Evolutionary conservation across 495 filamentous ascomycete species (phyloP).

Genomic region (Neurospora intermedia): DNA sequence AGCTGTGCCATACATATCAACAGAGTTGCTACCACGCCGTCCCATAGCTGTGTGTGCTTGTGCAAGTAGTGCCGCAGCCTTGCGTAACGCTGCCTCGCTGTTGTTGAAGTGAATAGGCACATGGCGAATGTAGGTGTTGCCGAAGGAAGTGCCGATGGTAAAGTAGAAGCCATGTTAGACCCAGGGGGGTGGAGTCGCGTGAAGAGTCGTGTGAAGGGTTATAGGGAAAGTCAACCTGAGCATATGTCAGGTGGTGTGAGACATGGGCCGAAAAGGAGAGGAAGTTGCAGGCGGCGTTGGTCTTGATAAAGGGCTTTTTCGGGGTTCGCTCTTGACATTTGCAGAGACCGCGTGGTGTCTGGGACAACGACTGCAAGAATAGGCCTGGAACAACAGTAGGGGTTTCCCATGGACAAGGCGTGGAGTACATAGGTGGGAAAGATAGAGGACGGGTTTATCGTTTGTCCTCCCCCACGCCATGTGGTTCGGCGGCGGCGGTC

Average conservation of each 20-base stretch:
- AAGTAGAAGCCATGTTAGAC: slow-evolving; percentile 3
- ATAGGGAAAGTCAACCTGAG: background rate
- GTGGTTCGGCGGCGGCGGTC: slow-evolving; percentile 6
- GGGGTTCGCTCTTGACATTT: slow-evolving; percentile 16
- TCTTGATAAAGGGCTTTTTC: slow-evolving; percentile 15
- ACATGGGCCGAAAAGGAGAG: slow-evolving; percentile 11
- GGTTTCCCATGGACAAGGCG: background rate
- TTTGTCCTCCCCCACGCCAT: slow-evolving; percentile 22
- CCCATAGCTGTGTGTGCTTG: background rate
- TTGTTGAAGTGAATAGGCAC: background rate
- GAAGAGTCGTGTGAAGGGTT: background rate
- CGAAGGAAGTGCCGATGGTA: background rate
- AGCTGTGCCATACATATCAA: slow-evolving; percentile 16
- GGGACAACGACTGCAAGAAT: slow-evolving; percentile 18
- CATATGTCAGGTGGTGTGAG: slow-evolving; percentile 22
- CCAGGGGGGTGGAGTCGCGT: background rate
- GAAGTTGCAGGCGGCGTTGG: slow-evolving; percentile 7
- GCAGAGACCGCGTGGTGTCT: slow-evolving; percentile 21
- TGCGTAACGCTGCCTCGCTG: background rate
- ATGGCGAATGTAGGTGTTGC: background rate
- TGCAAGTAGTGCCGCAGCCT: background rate
- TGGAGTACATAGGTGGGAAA: background rate
- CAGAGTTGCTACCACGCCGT: slow-evolving; percentile 13
- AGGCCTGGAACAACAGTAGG: background rate
- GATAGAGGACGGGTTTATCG: slow-evolving; percentile 9